Conservation (phyloP, 129 eudicot species). For the Artemisia annua region DNA sequence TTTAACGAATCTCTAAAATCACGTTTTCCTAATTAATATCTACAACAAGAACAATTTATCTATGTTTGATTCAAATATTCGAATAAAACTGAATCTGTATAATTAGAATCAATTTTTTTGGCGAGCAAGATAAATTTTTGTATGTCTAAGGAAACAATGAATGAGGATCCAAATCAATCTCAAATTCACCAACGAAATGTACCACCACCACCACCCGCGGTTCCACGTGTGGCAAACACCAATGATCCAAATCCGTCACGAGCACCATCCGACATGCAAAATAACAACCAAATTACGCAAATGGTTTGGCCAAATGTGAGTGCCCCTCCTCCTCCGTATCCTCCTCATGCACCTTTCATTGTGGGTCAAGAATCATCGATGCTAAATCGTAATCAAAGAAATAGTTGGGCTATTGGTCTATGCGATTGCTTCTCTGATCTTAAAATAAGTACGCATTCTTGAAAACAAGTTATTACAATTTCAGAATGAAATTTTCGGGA, state of each 20-base stretch:
- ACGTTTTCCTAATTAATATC: neutral
- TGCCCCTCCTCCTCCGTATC: slow-evolving; percentile 30
- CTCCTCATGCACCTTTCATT: slow-evolving; percentile 14
- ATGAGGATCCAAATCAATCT: slow-evolving; percentile 20
- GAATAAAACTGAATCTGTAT: neutral
- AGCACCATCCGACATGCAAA: slow-evolving; percentile 23
- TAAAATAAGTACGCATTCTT: slow-evolving; percentile 23
- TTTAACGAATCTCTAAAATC: neutral
- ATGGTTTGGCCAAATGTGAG: slow-evolving; percentile 22
- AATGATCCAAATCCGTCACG: slow-evolving; percentile 15
- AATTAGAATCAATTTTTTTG: neutral
- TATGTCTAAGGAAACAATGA: slow-evolving; percentile 21
- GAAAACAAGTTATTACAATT: neutral
- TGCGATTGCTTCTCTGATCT: slow-evolving; percentile 37
- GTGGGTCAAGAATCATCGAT: slow-evolving; percentile 22
- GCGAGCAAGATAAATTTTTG: neutral
- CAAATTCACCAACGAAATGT: slow-evolving; percentile 37
- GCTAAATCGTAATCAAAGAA: slow-evolving; percentile 16
- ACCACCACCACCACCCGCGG: slow-evolving; percentile 10
- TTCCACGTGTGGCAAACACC: slow-evolving; percentile 4
- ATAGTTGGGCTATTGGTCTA: slow-evolving; percentile 33
- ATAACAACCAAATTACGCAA: slow-evolving; percentile 20
- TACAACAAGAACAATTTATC: neutral
- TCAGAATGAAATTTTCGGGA: neutral
- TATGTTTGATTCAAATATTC: neutral